Conservation (phyloP, 2,329 filamentous ascomycete species). For the Coleophoma cylindrospora region DNA sequence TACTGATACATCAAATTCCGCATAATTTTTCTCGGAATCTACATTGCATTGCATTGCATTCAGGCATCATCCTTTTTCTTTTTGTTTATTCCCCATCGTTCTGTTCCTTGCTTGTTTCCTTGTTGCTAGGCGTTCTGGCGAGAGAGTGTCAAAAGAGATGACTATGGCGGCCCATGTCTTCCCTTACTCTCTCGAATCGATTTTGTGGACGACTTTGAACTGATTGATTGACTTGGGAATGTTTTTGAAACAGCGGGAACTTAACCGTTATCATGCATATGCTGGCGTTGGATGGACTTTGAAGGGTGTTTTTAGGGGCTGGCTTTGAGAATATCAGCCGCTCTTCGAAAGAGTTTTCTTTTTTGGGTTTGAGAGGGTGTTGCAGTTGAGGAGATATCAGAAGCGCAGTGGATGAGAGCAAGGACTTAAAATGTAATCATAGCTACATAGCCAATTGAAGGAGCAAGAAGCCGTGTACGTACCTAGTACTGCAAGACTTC, state of each 20-base stretch:
- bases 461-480: not conserved
- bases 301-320: not conserved
- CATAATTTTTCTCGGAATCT: not conserved
- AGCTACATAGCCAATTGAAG: constrained; percentile 2
- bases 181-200: too few species aligned
- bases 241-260: not conserved
- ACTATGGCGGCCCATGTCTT: too few species aligned
- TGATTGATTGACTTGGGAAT: not conserved
- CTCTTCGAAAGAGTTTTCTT: not conserved
- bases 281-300: not conserved
- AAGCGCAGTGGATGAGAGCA: not conserved
- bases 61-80: not conserved
- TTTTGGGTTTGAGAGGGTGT: not conserved
- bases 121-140: not conserved
- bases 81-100: not conserved
- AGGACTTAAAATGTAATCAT: too few species aligned
- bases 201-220: too few species aligned
- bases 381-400: not conserved
- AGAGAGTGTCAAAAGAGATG: not conserved
- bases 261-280: not conserved
- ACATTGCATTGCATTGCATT: not conserved
- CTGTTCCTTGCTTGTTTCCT: not conserved
- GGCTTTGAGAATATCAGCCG: constrained; percentile 2
- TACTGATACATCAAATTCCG: too few species aligned
- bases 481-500: too few species aligned